Base-by-base conservation (phyloP, 371 early-diverging fungal species). In the Mortierella sp. region DNA sequence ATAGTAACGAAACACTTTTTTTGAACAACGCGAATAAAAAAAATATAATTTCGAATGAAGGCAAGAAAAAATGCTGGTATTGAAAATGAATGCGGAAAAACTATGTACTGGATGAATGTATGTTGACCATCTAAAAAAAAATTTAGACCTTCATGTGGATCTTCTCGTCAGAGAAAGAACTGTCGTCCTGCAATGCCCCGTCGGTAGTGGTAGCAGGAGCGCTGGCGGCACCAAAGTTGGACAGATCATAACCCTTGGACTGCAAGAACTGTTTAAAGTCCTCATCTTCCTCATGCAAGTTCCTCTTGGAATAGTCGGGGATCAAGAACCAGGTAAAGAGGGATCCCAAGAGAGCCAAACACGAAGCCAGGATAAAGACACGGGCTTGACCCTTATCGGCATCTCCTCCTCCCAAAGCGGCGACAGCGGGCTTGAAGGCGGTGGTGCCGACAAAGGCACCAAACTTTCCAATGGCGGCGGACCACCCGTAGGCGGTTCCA, bases 401-500 rank as follows among this genome's bases (percentile, higher is more conserved):
- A 63, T 89, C 87, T 16, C 88, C 89, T 24, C 72, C 68, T 14
- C 82, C 81, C 72, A 91, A 81, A 2, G 88, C 81, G 7, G 55
- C 73, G 34, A 89, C 73, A 42, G 91, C 88, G 2, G 91, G 89
- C 70, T 84, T 84, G 75, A 91, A 90, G 13, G 47, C 90, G 38
- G 87, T 84, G 4, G 91, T 91, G 26, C 91, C 91, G 42, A 90
- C 87, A 44, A 88, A 88, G 26, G 91, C 91, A 70, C 91, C 91
- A 52, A 86, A 88, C 78, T 90, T 90, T 34, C 91, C 91, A 34
- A 90, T 73, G 24, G 90, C 91, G 44, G 93, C 93, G 50, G 92
- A 90, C 79, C 92, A 89, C 38, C 91, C 92, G 68, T 93, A 93
- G 45, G 90, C 89, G 28, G 92, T 91, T 26, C 92, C 93, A 75